Percentiles rank a stretch among this genome's conserved stretches.
These are phyloP conservation scores for Mortierella sp. DNA, from an alignment of 371 early-diverging fungal genomes.

Conservation along the genomic window DNA sequence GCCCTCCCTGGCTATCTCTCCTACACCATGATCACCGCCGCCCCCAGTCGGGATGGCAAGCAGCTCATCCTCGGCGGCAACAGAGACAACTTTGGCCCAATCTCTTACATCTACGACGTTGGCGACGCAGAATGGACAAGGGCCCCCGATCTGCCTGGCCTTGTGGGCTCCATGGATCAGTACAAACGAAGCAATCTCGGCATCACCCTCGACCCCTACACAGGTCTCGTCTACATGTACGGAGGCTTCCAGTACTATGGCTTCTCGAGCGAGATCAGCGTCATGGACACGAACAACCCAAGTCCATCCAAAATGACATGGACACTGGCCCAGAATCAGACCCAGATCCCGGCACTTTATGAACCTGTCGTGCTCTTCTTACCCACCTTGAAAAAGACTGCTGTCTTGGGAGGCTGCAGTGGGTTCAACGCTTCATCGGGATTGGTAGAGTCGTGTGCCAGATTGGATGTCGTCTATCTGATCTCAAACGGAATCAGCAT, in stretches of 20 bases:
- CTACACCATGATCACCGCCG: conserved; percentile 22
- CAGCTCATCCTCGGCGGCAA: conserved; percentile 44
- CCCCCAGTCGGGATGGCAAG: conserved; percentile 22
- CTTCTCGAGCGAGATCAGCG: conserved; percentile 23
- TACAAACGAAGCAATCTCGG: conserved; percentile 43
- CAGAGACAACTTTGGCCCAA: conserved; percentile 20
- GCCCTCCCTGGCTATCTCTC: conserved; percentile 2
- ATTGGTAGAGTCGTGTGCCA: background rate
- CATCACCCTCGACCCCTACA: conserved; percentile 21
- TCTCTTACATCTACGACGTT: conserved; percentile 28
- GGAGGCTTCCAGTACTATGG: conserved; percentile 12
- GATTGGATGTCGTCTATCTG: conserved; percentile 14
- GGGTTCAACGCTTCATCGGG: background rate
- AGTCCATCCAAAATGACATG: conserved; percentile 12
- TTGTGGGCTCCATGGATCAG: background rate
- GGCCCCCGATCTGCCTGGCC: conserved; percentile 12
- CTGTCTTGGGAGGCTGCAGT: conserved; percentile 29
- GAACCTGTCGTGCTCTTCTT: conserved; percentile 18
- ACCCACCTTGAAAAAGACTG: conserved; percentile 22
- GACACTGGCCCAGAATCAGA: conserved; percentile 10
- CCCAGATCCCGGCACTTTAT: conserved; percentile 18
- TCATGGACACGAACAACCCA: conserved; percentile 11
- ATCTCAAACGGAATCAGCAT: background rate
- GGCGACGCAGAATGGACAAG: conserved; percentile 6
- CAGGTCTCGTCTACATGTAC: conserved; percentile 28